These are phyloP conservation scores for Wickerhamomyces silvicola DNA, from an alignment of 805 yeast species.

Conservation along the genomic window DNA sequence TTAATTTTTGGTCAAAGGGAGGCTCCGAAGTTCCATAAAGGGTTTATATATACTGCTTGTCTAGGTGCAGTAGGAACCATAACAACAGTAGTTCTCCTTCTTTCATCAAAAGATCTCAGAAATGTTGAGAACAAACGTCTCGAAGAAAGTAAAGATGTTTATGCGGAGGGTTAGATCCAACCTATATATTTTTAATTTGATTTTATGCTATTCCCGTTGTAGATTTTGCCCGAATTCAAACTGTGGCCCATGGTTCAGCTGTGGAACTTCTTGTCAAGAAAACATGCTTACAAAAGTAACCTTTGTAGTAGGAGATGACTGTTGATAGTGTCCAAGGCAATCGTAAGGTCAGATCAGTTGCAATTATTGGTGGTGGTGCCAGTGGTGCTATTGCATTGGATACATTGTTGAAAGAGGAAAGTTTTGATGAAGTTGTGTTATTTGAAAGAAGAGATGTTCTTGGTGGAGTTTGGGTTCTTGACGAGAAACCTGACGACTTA, in stretches of 20 bases:
- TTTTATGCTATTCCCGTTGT: too few species aligned
- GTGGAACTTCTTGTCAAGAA: too few species aligned
- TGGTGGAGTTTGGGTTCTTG: constrained; percentile 33
- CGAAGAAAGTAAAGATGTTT: neutral
- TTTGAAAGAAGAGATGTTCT: constrained; percentile 29
- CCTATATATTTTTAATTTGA: too few species aligned
- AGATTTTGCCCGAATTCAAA: too few species aligned
- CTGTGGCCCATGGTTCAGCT: too few species aligned
- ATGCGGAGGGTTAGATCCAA: too few species aligned
- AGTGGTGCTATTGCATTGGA: constrained; percentile 35
- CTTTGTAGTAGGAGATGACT: too few species aligned
- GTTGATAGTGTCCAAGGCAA: neutral
- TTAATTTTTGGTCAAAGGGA: constrained; percentile 30
- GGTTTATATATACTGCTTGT: constrained; percentile 31
- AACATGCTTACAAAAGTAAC: too few species aligned
- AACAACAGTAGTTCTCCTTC: neutral
- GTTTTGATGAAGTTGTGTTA: constrained; percentile 24
- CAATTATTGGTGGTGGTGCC: constrained; percentile 40
- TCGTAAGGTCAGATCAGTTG: constrained; percentile 20
- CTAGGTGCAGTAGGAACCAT: constrained; percentile 26
- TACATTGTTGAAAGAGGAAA: constrained; percentile 25
- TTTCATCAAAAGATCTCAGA: neutral
- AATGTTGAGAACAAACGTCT: neutral
- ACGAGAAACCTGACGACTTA: neutral
- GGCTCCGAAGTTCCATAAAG: constrained; percentile 27